phyloP scores from a whole-genome alignment of 371 early-diverging fungal species.

The Blastocladiella emersonii region DNA sequence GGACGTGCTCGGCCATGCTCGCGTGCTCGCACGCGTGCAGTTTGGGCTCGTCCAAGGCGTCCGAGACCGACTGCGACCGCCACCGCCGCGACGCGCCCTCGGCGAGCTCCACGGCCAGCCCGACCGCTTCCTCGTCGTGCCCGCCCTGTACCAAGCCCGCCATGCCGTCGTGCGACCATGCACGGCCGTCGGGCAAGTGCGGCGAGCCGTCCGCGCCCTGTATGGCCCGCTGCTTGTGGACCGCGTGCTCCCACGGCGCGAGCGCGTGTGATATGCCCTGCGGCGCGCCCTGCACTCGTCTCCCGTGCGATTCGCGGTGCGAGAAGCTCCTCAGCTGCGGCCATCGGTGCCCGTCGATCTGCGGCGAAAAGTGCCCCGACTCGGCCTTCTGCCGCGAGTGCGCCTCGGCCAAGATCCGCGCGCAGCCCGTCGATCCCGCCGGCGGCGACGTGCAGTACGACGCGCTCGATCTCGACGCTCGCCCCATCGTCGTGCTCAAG shows the following conservation, averaged over 20 bases:
- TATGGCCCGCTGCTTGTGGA: constrained; percentile 24
- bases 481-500: constrained; percentile 21
- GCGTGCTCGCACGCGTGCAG: constrained; percentile 22
- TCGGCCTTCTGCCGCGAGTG: too few species aligned
- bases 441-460: constrained; percentile 4
- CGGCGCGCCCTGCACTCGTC: constrained; percentile 34
- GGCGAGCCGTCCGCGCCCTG: constrained; percentile 24
- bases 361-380: too few species aligned
- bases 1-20: constrained; percentile 8
- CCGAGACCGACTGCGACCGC: too few species aligned
- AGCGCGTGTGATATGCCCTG: too few species aligned
- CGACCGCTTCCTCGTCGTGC: too few species aligned
- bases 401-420: too few species aligned
- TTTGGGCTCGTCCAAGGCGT: too few species aligned
- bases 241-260: constrained; percentile 31
- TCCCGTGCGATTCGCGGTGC: constrained; percentile 36
- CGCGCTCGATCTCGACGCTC: constrained; percentile 22
- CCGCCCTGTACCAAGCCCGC: too few species aligned
- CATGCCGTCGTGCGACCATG: constrained; percentile 25
- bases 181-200: constrained; percentile 20
- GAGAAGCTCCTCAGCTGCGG: constrained; percentile 24
- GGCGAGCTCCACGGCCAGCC: too few species aligned
- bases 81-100: constrained; percentile 17
- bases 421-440: too few species aligned
- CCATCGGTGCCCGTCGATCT: constrained; percentile 13